These are phyloP conservation scores for Ailanthus altissimus DNA, from an alignment of 345 rosid species.

Conservation along the genomic window DNA sequence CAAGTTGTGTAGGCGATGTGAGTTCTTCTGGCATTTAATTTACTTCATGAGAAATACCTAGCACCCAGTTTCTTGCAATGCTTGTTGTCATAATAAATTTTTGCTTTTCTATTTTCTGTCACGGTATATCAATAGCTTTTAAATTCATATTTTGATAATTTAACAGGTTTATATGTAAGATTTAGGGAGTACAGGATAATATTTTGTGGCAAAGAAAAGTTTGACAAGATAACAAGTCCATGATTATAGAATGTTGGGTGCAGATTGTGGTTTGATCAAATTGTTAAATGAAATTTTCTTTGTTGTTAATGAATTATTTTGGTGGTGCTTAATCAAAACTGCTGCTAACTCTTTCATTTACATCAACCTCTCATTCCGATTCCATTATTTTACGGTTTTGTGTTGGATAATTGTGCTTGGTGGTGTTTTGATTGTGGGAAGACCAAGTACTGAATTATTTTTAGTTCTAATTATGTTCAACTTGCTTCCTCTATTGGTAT, in stretches of 20 bases:
- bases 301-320: background rate
- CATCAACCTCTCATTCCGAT: background rate
- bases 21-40: slow-evolving; percentile 31
- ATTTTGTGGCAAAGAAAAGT: background rate
- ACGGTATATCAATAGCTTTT: background rate
- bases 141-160: background rate
- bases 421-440: background rate
- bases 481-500: background rate
- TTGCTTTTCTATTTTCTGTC: background rate
- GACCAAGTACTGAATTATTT: background rate
- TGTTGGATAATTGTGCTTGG: background rate
- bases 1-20: slow-evolving; percentile 81
- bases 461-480: background rate
- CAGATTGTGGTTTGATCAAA: background rate
- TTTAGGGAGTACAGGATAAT: background rate
- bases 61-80: background rate
- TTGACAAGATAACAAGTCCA: background rate
- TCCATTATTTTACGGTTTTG: background rate
- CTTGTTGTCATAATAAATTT: background rate
- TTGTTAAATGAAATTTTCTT: background rate
- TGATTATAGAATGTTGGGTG: slow-evolving; percentile 3
- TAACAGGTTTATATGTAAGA: background rate
- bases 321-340: background rate
- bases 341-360: background rate
- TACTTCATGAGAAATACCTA: background rate